A percentile compares a stretch with the other conserved stretches of the same genome.
These are phyloP conservation scores for Pichia sp. DNA, from an alignment of 1,139 yeast species.

Conservation along the genomic window DNA sequence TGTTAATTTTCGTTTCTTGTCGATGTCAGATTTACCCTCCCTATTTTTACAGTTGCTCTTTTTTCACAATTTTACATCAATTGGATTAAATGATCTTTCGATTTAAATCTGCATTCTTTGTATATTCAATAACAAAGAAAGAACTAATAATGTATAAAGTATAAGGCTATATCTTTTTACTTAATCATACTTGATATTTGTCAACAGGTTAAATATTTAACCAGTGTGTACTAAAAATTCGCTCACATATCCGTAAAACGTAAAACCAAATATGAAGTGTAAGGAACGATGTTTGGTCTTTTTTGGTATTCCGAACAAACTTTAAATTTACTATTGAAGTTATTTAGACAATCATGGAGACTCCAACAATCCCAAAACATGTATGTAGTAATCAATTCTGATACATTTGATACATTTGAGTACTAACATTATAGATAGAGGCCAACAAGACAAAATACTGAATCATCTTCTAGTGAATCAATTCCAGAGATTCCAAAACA, in stretches of 20 bases:
- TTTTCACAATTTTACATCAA: not conserved
- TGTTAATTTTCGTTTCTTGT: not conserved
- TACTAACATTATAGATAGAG: constrained; percentile 3
- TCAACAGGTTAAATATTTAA: no score
- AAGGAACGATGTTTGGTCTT: not conserved
- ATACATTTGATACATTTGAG: not conserved
- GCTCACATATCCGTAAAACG: not conserved
- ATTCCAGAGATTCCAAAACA: constrained; percentile 57
- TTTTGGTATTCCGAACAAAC: not conserved
- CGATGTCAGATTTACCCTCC: not conserved
- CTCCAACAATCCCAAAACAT: constrained; percentile 14
- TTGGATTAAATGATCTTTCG: not conserved
- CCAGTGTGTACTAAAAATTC: not conserved
- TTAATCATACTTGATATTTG: no score
- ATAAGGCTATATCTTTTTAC: no score
- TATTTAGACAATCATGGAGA: not conserved
- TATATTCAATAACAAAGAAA: not conserved
- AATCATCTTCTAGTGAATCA: not conserved
- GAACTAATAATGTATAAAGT: no score
- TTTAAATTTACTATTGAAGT: not conserved
- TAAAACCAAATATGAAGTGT: not conserved
- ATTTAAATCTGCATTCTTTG: not conserved
- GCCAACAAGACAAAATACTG: constrained; percentile 2
- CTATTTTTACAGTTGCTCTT: not conserved
- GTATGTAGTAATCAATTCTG: constrained; percentile 7